These are phyloP conservation scores for Seiridium cupressi DNA, from an alignment of 2,329 filamentous ascomycete species.

Conservation along the genomic window DNA sequence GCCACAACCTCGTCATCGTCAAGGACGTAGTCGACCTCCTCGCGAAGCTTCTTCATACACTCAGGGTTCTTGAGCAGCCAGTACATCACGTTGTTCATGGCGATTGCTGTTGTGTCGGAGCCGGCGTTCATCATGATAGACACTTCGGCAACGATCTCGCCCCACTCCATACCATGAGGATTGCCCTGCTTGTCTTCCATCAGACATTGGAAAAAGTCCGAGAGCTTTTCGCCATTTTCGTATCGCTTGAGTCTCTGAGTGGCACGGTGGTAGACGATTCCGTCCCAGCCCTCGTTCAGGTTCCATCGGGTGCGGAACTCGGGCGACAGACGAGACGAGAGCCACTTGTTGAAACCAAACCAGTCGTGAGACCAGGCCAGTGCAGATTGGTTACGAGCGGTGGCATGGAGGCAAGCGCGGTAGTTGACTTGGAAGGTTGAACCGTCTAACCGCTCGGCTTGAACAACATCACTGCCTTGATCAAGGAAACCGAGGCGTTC, in stretches of 20 bases:
- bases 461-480: slow-evolving; percentile 41
- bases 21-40: slow-evolving; percentile 44
- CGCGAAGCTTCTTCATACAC: slow-evolving; percentile 35
- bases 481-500: slow-evolving; percentile 52
- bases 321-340: slow-evolving; percentile 42
- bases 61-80: slow-evolving; percentile 47
- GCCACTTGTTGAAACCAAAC: slow-evolving; percentile 45
- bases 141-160: slow-evolving; percentile 57
- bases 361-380: slow-evolving; percentile 50
- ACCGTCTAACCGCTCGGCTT: slow-evolving; percentile 43
- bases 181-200: slow-evolving; percentile 47
- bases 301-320: slow-evolving; percentile 37
- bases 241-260: slow-evolving; percentile 42
- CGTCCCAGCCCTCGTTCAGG: slow-evolving; percentile 41
- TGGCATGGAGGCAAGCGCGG: slow-evolving; percentile 49
- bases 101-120: slow-evolving; percentile 44
- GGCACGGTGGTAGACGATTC: slow-evolving; percentile 44
- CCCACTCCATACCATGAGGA: slow-evolving; percentile 47
- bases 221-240: slow-evolving; percentile 48
- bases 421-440: slow-evolving; percentile 42
- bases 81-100: slow-evolving; percentile 52
- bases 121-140: slow-evolving; percentile 53
- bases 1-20: slow-evolving; percentile 40
- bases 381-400: slow-evolving; percentile 47
- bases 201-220: slow-evolving; percentile 57